These are phyloP conservation scores for Gleditsia sinensis DNA, from an alignment of 306 rosid genomes.

Conservation along the genomic window DNA sequence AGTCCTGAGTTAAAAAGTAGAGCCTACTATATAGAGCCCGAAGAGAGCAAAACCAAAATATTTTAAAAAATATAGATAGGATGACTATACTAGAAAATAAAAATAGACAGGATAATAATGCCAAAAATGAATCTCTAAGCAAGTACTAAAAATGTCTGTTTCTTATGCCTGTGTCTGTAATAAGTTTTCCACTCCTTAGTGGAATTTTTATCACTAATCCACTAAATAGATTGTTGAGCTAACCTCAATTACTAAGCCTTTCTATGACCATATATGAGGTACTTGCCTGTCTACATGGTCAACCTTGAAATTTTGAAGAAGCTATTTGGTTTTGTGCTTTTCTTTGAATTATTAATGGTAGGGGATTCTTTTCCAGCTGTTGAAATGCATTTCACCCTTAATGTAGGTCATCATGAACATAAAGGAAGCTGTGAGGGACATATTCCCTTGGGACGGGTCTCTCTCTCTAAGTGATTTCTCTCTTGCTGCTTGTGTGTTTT, in stretches of 20 bases:
- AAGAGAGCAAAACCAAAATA: too few relatives aligned
- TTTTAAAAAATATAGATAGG: background rate
- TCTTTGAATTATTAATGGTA: background rate
- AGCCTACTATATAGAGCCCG: background rate
- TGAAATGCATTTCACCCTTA: background rate
- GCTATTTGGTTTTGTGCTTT: background rate
- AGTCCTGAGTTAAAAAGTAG: background rate
- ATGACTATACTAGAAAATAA: background rate
- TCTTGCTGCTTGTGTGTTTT: constrained; percentile 55
- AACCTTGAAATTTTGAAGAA: background rate
- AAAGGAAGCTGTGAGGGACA: constrained; percentile 27
- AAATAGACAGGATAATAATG: background rate
- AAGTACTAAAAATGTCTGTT: background rate
- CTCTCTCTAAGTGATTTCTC: constrained; percentile 59
- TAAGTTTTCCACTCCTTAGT: background rate
- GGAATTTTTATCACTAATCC: background rate
- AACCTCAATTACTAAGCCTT: background rate
- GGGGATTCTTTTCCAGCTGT: background rate
- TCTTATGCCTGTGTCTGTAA: background rate
- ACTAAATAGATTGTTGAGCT: background rate
- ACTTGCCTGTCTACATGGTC: background rate
- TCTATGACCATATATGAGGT: background rate
- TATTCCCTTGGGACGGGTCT: constrained; percentile 61
- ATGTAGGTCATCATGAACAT: constrained; percentile 36
- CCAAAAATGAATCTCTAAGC: background rate